Evolutionary conservation across 306 rosid genomes (phyloP), one percentile per base, ranked within the genome.

Genomic region (Gynostemma pentaphyllum): DNA sequence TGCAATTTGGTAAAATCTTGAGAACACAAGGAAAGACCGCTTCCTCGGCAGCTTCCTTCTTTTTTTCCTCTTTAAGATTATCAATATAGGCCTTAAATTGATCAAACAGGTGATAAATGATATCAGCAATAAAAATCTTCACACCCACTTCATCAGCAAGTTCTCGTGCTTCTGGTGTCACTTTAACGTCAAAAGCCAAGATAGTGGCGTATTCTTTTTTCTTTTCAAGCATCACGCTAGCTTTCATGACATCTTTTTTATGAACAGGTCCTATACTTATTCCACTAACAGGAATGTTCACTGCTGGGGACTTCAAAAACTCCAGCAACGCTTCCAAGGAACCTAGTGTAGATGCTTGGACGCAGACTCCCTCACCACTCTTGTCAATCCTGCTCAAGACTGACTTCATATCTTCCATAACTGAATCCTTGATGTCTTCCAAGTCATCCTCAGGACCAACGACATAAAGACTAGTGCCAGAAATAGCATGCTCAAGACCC

Each of bases 401-500:
- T 2, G 94, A 84, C 62, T 69, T 45, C 94, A 92, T 78, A 66
- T 92, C 97, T 64, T 88, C 94, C 95, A 86, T 78, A 18, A 95
- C 84, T n/a, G 75, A 8, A 51, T 81, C 85, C 81, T 76, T 92
- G 57, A 88, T 34, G 57, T 82, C 81, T 28, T 88, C 99, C 78
- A 92, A 66, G 80, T 88, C 89, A 76, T 92, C 96, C 2, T 69
- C 78, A 66, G 99, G 83, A 70, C 83, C 85, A 53, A 92, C 99
- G 55, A 92, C 90, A 62, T 92, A 70, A 52, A 88, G 85, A 73
- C 83, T 82, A 65, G 94, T 83, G 19, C 99, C 99, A 66, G 95
- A 94, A 79, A 92, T 82, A 74, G 99, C 99, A 62, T 88, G 96
- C 64, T 88, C 97, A 72, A 92, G 99, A 50, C 95, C 97, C 99